Evolutionary conservation across 2,329 filamentous ascomycete genomes (phyloP), one percentile per base, ranked within the genome.

Genomic region (Ceratocystis destructans): DNA sequence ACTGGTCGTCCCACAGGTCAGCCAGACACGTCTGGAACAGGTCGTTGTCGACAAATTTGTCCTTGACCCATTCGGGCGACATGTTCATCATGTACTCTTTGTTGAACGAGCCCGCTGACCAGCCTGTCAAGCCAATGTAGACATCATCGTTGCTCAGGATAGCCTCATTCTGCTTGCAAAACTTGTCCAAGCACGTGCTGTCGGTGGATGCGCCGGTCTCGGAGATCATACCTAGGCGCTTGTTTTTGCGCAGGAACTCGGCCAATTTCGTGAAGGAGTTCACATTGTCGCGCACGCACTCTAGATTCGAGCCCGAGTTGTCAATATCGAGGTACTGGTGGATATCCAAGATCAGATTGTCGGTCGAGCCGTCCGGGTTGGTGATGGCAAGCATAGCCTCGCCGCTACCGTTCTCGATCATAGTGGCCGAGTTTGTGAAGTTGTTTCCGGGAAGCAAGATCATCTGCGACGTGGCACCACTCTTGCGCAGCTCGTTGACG

Each of bases 381-480:
- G 75, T 82, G 37, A 87, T 77, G 2, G 73, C 77, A 20, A 77
- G 71, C 7, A 87, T 74, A 3, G 79, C 79, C 1, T 78, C 79
- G 0, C 78, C 82, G 12, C 79, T 80, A 2, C 80, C 80, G 48
- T 75, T 77, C 2, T 75, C 76, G 25, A 82, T 74, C 63, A 83
- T 78, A 1, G 75, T 75, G 48, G 74, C 77, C 1, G 80, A 81
- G 64, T 76, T 79, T 6, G 82, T 79, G 71, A 80, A 88, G 70
- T 82, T 81, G 46, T 79, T 85, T 1, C 86, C 86, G 0, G 86
- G 82, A 1, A 87, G 79, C 12, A 88, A 77, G 69, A 88, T 87
- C 71, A 83, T 80, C 69, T 88, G 83, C 22, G 75, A 75, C 0
- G 76, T 79, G n/a, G 85, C 85, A n/a, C 85, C 86, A 1, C 83